Evolutionary conservation across 345 rosid genomes (phyloP).

Genomic region (Jatropha curcas): DNA sequence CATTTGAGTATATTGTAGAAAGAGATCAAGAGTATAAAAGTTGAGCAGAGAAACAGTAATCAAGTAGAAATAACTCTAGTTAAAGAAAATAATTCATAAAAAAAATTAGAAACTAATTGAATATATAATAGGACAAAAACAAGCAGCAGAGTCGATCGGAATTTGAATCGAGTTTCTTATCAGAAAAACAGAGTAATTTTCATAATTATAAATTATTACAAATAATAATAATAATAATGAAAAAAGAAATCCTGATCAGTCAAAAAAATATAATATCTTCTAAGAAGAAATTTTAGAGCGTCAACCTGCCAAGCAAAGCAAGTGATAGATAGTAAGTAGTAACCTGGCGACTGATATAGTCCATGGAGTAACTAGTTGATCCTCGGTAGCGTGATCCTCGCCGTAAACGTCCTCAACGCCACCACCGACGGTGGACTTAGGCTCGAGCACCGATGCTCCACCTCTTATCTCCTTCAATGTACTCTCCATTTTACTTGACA

Average conservation of each 20-base stretch:
- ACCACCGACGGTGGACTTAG: constrained; percentile 47
- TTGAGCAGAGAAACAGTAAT: too few species aligned
- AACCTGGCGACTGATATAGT: constrained; percentile 79
- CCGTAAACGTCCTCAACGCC: constrained; percentile 64
- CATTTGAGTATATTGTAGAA: too few species aligned
- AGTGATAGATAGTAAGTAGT: constrained; percentile 2
- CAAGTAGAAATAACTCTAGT: background rate
- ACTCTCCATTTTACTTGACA: constrained; percentile 52
- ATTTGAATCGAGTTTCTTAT: background rate
- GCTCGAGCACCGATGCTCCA: constrained; percentile 49
- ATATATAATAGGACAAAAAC: background rate
- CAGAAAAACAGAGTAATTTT: too few species aligned
- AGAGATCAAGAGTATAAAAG: too few species aligned
- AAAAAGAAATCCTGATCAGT: background rate
- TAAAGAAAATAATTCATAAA: too few species aligned
- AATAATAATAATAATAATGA: background rate
- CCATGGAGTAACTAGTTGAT: constrained; percentile 85
- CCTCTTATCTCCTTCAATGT: constrained; percentile 44
- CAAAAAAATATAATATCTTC: background rate
- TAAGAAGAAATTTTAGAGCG: too few species aligned
- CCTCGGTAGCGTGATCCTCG: constrained; percentile 71
- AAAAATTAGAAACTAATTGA: too few species aligned
- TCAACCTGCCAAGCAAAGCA: background rate
- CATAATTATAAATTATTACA: background rate
- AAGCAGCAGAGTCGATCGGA: background rate